phyloP scores from a whole-genome alignment of 2,329 filamentous ascomycete genomes.

The Fusarium staphyleae region DNA sequence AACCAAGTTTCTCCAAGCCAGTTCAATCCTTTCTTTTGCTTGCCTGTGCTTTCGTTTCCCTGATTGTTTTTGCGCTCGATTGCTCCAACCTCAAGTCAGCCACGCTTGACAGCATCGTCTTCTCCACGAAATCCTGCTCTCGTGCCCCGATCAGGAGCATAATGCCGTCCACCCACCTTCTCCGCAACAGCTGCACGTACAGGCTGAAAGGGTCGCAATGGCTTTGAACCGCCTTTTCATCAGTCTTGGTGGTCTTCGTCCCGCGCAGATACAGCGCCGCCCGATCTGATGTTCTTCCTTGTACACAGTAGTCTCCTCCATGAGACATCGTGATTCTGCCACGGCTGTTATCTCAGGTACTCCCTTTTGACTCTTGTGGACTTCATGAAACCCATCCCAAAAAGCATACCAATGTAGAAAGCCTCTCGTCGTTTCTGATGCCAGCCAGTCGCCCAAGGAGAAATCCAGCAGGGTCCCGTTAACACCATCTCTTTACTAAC shows the following conservation, averaged over 20 bases:
- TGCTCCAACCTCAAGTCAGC: not conserved
- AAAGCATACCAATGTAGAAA: no score
- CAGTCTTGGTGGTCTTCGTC: not conserved
- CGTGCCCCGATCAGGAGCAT: not conserved
- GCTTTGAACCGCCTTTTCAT: not conserved
- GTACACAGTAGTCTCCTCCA: no score
- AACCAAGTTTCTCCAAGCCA: no score
- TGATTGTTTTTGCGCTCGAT: not conserved
- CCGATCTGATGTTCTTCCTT: not conserved
- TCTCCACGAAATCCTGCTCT: not conserved
- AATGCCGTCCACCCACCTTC: not conserved
- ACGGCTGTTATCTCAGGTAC: no score
- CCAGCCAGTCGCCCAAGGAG: no score
- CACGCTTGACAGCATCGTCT: not conserved
- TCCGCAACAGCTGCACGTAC: not conserved
- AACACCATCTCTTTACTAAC: no score
- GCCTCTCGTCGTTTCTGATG: no score
- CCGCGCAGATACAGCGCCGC: not conserved
- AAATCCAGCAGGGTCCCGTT: no score
- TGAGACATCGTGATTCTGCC: no score
- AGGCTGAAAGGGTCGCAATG: not conserved
- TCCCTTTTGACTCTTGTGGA: no score
- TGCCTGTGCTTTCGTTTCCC: not conserved
- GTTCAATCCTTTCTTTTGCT: no score
- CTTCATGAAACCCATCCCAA: no score